Evolutionary conservation across 2,329 filamentous ascomycete species (phyloP).

Genomic region (Xylaria sp.): DNA sequence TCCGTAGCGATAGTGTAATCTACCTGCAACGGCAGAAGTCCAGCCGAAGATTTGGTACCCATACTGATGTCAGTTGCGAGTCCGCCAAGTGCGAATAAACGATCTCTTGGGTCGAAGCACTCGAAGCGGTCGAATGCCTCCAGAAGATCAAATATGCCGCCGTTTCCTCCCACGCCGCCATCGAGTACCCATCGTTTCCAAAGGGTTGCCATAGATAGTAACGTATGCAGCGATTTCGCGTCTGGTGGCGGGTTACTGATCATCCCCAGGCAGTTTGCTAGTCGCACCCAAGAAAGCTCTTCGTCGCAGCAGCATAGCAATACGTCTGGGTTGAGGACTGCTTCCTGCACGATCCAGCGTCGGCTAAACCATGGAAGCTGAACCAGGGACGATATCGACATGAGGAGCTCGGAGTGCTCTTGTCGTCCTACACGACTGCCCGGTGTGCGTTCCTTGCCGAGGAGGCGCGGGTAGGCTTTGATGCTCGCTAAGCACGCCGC

Average conservation of each 20-base stretch:
- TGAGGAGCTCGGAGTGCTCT: conserved; percentile 16
- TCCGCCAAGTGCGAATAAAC: conserved; percentile 26
- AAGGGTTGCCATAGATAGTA: conserved; percentile 12
- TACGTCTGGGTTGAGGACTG: conserved; percentile 22
- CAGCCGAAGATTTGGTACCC: neutral
- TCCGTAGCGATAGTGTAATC: conserved; percentile 13
- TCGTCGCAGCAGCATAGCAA: conserved; percentile 12
- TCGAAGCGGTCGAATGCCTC: conserved; percentile 25
- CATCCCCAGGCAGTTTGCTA: conserved; percentile 18
- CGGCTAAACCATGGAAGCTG: conserved; percentile 26
- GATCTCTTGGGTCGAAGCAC: conserved; percentile 19
- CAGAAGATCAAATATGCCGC: conserved; percentile 26
- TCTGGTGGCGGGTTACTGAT: conserved; percentile 2
- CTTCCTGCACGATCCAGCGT: conserved; percentile 29
- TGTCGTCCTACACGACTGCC: conserved; percentile 19
- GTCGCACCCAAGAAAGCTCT: conserved; percentile 23
- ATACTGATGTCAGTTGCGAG: conserved; percentile 17
- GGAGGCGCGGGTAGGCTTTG: conserved; percentile 15
- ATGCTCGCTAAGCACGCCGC: conserved; percentile 19
- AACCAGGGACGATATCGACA: conserved; percentile 18
- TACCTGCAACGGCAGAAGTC: conserved; percentile 3
- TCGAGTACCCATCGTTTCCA: conserved; percentile 22
- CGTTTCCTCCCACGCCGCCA: conserved; percentile 2
- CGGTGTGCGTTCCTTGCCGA: conserved; percentile 10
- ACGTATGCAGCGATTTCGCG: neutral